Percentiles rank a stretch among this genome's conserved stretches.
Conservation (phyloP, 2,329 filamentous ascomycete genomes). For the Calonectria pseudoreteaudii region DNA sequence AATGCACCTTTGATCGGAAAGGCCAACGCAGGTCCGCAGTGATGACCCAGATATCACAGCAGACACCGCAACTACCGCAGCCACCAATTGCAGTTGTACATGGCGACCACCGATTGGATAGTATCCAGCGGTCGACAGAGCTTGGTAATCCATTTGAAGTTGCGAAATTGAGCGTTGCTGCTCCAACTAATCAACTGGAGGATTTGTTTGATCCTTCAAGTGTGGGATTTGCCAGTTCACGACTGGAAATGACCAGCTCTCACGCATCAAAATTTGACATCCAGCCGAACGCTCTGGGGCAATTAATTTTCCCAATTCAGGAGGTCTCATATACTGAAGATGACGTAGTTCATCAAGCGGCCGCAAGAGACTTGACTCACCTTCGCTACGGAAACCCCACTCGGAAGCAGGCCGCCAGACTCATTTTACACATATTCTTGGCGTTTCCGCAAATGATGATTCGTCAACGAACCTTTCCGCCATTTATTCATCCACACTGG, state of each 20-base stretch:
- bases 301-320: neutral
- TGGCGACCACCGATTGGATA: too few relatives aligned
- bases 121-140: neutral
- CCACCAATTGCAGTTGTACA: too few relatives aligned
- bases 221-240: neutral
- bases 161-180: neutral
- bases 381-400: constrained; percentile 22
- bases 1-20: constrained; percentile 28
- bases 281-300: neutral
- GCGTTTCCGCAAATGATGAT: constrained; percentile 49
- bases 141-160: neutral
- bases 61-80: neutral
- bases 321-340: neutral
- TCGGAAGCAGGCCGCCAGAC: constrained; percentile 29
- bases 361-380: constrained; percentile 24
- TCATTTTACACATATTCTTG: constrained; percentile 41
- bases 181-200: neutral
- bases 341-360: neutral
- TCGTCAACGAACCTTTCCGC: constrained; percentile 44
- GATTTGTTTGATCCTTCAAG: neutral
- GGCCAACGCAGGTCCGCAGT: rapidly evolving
- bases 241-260: too few relatives aligned
- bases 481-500: constrained; percentile 46
- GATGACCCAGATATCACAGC: neutral
- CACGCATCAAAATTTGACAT: neutral